Base-by-base conservation (phyloP, 768 basidiomycete species). In the Lactifluus volemus region DNA sequence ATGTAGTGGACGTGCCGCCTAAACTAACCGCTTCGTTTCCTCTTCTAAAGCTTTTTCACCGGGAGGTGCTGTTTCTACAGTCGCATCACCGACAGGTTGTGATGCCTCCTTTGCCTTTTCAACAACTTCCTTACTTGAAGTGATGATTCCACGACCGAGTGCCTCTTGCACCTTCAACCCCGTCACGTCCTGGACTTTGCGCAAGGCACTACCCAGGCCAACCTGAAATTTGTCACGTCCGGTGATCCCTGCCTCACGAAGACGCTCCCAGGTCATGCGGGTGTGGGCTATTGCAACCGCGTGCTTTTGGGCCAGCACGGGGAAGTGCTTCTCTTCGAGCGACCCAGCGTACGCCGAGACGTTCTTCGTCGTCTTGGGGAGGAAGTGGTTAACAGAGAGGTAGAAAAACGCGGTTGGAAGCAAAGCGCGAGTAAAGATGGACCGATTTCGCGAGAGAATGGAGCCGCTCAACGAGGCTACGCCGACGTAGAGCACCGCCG, bases 401-500 rank as follows among this genome's bases (percentile, higher is more conserved):
- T 87, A 56, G 65, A 93, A 74, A 71, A 93, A 81, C 25, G 83
- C 61, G 0, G 95, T 89, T 0, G 96, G 96, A 14, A 94, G 79
- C 49, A 88, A 63, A 54, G 88, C 67, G 19, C 96, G 88, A 5
- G 83, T 74, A 36, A 84, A 78, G 56, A 94, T 73, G 55, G 76
- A 70, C 64, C 94, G 85, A 66, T 87, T 88, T 47, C 94, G 86
- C 0, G 89, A 83, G 58, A 98, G 67, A 67, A 98, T 86, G 59
- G 93, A 93, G 1, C 89, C 92, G 4, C 89, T 88, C 51, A 98
- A 84, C 14, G 92, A 84, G 2, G 92, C 85, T 52, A 98, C 81
- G 52, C 92, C 91, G 49, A 91, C 87, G 76, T 96, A 98, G 56
- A 98, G 84, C 5, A 88, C 68, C n/a, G 89, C 92, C 1, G 95